Percentiles rank a stretch among this genome's conserved stretches.
Evolutionary conservation across 495 filamentous ascomycete species (phyloP).

Genomic region (Penicillium bialowiezense): DNA sequence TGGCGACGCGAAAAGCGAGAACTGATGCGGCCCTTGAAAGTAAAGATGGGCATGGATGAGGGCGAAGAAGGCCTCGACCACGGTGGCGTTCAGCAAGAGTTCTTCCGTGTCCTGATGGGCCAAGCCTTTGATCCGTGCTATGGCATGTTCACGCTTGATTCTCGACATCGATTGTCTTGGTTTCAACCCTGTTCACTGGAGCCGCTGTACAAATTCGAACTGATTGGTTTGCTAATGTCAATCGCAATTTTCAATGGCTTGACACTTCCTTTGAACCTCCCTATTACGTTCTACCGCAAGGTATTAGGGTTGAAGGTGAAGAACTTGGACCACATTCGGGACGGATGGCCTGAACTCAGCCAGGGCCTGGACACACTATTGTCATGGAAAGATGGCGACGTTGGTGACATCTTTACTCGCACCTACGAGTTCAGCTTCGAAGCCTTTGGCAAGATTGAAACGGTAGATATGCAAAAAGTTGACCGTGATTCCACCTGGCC

Average conservation of each 20-base stretch:
- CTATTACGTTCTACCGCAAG: conserved; percentile 77
- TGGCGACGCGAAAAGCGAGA: conserved; percentile 83
- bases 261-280: conserved; percentile 85
- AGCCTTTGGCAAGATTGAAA: conserved; percentile 55
- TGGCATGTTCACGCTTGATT: conserved; percentile 75
- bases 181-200: conserved; percentile 79
- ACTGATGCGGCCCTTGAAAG: conserved; percentile 79
- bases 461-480: conserved; percentile 53
- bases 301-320: conserved; percentile 64
- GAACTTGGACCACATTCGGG: conserved; percentile 69
- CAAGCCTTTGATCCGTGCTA: conserved; percentile 75
- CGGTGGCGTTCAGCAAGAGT: conserved; percentile 93
- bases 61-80: conserved; percentile 91
- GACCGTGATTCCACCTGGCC: conserved; percentile 41
- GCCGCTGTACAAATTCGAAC: conserved; percentile 84
- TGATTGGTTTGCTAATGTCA: conserved; percentile 81
- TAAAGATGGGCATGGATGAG: conserved; percentile 73
- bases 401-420: conserved; percentile 75
- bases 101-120: conserved; percentile 78
- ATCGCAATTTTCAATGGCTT: conserved; percentile 94
- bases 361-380: conserved; percentile 68
- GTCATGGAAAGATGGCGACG: conserved; percentile 74
- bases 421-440: conserved; percentile 84
- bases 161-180: conserved; percentile 74
- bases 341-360: conserved; percentile 82